Evolutionary conservation across 176 grass and related monocot genomes (phyloP), one percentile per base, ranked within the genome.

Genomic region (Rhynchospora breviuscula): DNA sequence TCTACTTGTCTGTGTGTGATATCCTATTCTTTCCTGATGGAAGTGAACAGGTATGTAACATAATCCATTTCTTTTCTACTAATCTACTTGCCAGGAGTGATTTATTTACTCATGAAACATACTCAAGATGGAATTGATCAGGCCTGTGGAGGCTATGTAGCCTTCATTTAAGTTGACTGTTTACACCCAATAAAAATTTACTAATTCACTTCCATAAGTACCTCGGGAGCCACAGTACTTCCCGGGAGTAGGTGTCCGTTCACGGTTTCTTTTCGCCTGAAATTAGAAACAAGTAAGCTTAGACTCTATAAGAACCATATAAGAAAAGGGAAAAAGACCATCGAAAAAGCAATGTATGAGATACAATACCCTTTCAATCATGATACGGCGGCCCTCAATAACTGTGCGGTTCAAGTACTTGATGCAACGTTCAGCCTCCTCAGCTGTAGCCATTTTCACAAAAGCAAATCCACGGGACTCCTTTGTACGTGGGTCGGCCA

Each of bases 401-500:
- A 96, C 97, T 85, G 89, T 91, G 80, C 84, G 93, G 58, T 96
- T 87, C 33, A 99, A 82, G 69, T 99, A 90, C 73, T 96, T 96
- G 69, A 96, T 86, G 81, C 89, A 93, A 71, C 91, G 87, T 31
- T 88, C 87, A 46, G 97, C 97, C 43, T 89, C 97, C 10, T 96
- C 97, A 65, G 87, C 85, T 35, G 88, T 88, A 61, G 89, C 93
- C 97, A 99, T 99, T 22, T 88, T 92, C 18, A 99, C 97, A 57
- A 99, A 99, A 5, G 89, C 97, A 89, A 99, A 99, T 7, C 97
- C 97, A 79, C 97, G 97, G 26, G 97, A 93, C 82, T 99, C 97
- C 76, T 90, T 95, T 3, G 91, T 80, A 21, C 97, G 89, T 85
- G 97, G 93, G 85, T 99, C 97, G 43, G 88, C 25, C 75, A 99